Base-by-base conservation (phyloP, 2,329 filamentous ascomycete species). In the Diaporthe sp. region DNA sequence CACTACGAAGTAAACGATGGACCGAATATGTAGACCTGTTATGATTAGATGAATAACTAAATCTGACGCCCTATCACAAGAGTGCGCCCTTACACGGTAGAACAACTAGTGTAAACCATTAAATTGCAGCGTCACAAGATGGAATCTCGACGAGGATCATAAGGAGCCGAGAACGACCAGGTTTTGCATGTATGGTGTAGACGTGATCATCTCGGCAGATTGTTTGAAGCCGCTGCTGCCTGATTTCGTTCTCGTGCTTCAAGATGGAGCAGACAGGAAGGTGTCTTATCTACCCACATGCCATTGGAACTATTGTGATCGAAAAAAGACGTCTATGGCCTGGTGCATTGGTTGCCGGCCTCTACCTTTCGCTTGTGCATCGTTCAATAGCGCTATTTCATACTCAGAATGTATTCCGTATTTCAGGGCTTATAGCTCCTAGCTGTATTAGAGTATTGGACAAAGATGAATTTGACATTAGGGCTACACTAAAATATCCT, bases 51-150 rank as follows among this genome's bases (percentile, higher is more conserved):
- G 13, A 20, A 6, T 31, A 0, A 31, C 1, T 8, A 55, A 31
- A 55, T 13, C 1, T 31, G 53, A 31, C 12, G 5, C 4, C 51
- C 17, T 55, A 9, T 10, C 25, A 28, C 17, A 28, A 12, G 3
- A 31, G 12, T 17, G 9, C 15, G 17, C 31, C 13, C 4, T 55
- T 28, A n/a, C 20, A 49, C 25, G 28, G 28, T 3, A 28, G 28
- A 28, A 3, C 28, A 2, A 3, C 3, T 28, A 28, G 3, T 0
- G 28, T 28, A 4, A 0, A 1, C 6, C 7, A 10, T 12, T 37
- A 13, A 31, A 28, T 7, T 55, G 9, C 13, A n/a, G 4, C 8
- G n/a, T 28, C 20, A 20, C 25, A 17, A 31, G 5, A 15, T 1
- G 13, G 3, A 31, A 15, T 31, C 2, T 55, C 10, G 2, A 13